Base-by-base conservation (phyloP, 306 rosid genomes). In the Astragalus membranaceus region DNA sequence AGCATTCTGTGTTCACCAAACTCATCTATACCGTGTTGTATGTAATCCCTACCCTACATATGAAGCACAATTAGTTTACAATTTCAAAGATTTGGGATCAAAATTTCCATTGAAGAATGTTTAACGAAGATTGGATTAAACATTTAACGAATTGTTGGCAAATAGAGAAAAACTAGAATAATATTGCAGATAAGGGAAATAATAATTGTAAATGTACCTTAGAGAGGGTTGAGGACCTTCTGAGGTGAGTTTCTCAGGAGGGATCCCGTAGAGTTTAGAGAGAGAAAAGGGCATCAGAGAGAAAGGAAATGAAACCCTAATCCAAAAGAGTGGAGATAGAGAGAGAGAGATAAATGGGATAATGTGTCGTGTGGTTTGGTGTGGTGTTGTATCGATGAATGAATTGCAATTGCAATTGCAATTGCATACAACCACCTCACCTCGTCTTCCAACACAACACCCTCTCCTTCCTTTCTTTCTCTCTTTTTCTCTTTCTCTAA, bases 181-280 rank as follows among this genome's bases (percentile, higher is more conserved):
- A 13, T 42, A 5, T 42, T 42, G 51, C 53, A 43, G 7, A 7
- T 7, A 42, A 49, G 11, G 30, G 7, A 59, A 5, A n/a, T 15
- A 30, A 0, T 13, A 33, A 20, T 8, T 20, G 23, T 20, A 26
- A 26, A 26, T 0, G 20, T 54, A 64, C 73, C 81, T 70, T 37
- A 57, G 30, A 35, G 26, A 16, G 23, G 52, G 43, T 32, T 13
- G 48, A 36, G 29, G 55, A 41, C 64, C 75, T 51, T 69, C 33
- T 51, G 64, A 66, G 65, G 51, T 57, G 69, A 57, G 63, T 56
- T 78, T 78, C 26, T 72, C 57, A n/a, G 69, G 65, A 72, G 74
- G 69, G 46, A 75, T 66, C 58, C 59, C 67, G 41, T 55, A 46
- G 61, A 65, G 74, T 14, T 75, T 75, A 43, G 66, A 70, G 3